Evolutionary conservation across 2,329 filamentous ascomycete genomes (phyloP).

Genomic region (Didymella keratinophila): DNA sequence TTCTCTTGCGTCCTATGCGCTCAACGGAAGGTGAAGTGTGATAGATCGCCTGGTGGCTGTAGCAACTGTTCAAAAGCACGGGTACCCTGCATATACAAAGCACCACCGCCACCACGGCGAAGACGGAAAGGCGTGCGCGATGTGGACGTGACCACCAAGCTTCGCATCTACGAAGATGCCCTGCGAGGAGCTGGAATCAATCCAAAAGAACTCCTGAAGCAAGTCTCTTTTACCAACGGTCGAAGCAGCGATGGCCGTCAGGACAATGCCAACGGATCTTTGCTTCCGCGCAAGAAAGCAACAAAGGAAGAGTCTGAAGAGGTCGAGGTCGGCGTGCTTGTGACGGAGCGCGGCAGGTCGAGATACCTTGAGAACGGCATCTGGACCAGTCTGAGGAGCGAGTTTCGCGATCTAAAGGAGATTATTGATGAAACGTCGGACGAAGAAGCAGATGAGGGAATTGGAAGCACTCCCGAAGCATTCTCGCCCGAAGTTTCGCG

Average conservation of each 20-base stretch:
- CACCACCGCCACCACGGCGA: slow-evolving; percentile 43
- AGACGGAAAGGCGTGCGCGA: slow-evolving; percentile 37
- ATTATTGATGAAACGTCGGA: slow-evolving; percentile 43
- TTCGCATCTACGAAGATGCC: slow-evolving; percentile 43
- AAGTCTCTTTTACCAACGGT: slow-evolving; percentile 11
- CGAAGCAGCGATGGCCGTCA: not conserved
- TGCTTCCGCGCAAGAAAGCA: not conserved
- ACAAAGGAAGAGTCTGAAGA: not conserved
- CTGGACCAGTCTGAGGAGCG: slow-evolving; percentile 42
- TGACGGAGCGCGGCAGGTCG: slow-evolving; percentile 39
- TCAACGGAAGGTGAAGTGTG: slow-evolving; percentile 47
- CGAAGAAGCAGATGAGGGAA: slow-evolving; percentile 26
- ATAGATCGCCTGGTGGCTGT: slow-evolving; percentile 40
- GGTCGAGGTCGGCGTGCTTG: slow-evolving; percentile 30
- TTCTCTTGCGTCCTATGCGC: slow-evolving; percentile 47
- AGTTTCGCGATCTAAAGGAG: slow-evolving; percentile 40
- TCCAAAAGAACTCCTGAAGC: slow-evolving; percentile 33
- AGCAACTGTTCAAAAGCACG: slow-evolving; percentile 42
- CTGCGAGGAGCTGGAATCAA: slow-evolving; percentile 41
- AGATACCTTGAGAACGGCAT: slow-evolving; percentile 45
- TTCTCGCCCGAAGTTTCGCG: slow-evolving; percentile 22
- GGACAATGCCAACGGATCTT: not conserved
- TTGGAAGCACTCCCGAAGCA: slow-evolving; percentile 1
- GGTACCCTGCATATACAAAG: slow-evolving; percentile 44
- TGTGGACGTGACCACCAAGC: slow-evolving; percentile 33